Conservation (phyloP, 2,329 filamentous ascomycete genomes). For the Apiospora kogelbergensis region DNA sequence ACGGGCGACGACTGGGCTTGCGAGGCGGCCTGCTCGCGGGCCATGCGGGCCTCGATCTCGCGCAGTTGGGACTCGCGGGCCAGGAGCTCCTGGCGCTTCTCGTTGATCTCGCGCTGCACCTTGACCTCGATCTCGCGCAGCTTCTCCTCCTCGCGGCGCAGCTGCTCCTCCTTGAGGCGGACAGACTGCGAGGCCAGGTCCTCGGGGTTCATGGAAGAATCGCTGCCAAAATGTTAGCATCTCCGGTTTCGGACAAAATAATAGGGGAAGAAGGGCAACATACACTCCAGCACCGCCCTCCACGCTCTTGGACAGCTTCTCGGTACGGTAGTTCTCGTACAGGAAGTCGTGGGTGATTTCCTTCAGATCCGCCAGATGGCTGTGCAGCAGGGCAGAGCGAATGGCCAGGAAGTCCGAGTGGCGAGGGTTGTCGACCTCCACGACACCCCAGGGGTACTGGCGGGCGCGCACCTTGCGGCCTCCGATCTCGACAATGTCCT, state of each 20-base stretch:
- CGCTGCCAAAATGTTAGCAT: constrained; percentile 48
- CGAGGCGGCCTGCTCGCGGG: constrained; percentile 70
- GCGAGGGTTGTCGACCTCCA: constrained; percentile 98
- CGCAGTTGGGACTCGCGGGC: constrained; percentile 97
- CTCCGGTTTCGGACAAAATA: not conserved
- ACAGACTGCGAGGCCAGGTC: constrained; percentile 96
- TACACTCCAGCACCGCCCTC: constrained; percentile 87
- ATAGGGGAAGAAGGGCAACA: constrained; percentile 41
- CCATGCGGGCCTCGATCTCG: constrained; percentile 98
- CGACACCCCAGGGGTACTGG: constrained; percentile 98
- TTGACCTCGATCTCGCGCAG: constrained; percentile 99
- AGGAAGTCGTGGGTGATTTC: constrained; percentile 99
- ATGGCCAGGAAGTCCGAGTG: constrained; percentile 99
- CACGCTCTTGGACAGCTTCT: constrained; percentile 99
- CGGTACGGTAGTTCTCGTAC: constrained; percentile 99
- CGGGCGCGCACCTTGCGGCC: constrained; percentile 89
- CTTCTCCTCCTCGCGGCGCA: constrained; percentile 99
- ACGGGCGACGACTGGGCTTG: constrained; percentile 32
- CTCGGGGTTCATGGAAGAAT: constrained; percentile 96
- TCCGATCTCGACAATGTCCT: constrained; percentile 92
- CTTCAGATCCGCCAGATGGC: constrained; percentile 96
- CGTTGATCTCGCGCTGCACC: constrained; percentile 99
- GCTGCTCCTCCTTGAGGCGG: constrained; percentile 98
- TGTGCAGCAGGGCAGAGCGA: constrained; percentile 93
- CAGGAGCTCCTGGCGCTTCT: constrained; percentile 97